Evolutionary conservation across 2,329 filamentous ascomycete genomes (phyloP).

Genomic region (Calonectria montana): DNA sequence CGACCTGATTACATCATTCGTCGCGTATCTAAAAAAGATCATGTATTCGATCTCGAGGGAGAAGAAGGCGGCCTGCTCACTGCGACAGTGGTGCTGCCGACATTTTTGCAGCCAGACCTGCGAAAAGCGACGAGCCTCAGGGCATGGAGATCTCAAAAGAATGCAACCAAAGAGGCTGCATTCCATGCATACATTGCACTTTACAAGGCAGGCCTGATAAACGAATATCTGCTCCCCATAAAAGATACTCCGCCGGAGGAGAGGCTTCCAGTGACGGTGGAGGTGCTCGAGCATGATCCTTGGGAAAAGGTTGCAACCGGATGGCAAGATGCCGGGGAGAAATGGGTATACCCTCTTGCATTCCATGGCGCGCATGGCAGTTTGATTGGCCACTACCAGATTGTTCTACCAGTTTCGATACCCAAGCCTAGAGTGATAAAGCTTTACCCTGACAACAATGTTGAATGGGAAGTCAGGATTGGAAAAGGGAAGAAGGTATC

Average conservation of each 20-base stretch:
- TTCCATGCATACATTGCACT: constrained; percentile 82
- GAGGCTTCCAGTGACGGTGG: constrained; percentile 48
- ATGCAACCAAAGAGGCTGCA: constrained; percentile 83
- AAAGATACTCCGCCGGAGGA: constrained; percentile 53
- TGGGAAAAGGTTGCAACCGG: constrained; percentile 57
- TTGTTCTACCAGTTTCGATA: constrained; percentile 58
- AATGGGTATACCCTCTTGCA: constrained; percentile 45
- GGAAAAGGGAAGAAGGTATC: constrained; percentile 30
- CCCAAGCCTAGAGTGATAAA: constrained; percentile 50
- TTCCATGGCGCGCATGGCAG: constrained; percentile 49
- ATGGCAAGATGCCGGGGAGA: constrained; percentile 50
- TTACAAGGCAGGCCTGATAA: constrained; percentile 77
- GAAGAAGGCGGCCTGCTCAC: constrained; percentile 49
- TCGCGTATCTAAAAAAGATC: constrained; percentile 37
- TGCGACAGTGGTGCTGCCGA: constrained; percentile 77
- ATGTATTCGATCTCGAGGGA: not conserved
- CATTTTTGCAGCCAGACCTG: constrained; percentile 67
- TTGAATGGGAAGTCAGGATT: constrained; percentile 49
- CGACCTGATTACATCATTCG: constrained; percentile 75
- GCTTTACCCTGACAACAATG: constrained; percentile 53
- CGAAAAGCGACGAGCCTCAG: constrained; percentile 38
- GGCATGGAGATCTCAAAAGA: constrained; percentile 77
- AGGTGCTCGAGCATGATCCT: constrained; percentile 56
- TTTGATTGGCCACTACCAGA: constrained; percentile 51
- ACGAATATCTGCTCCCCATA: constrained; percentile 80